These are phyloP conservation scores for Pyrus bretschneideri DNA, from an alignment of 306 rosid species.

Conservation along the genomic window DNA sequence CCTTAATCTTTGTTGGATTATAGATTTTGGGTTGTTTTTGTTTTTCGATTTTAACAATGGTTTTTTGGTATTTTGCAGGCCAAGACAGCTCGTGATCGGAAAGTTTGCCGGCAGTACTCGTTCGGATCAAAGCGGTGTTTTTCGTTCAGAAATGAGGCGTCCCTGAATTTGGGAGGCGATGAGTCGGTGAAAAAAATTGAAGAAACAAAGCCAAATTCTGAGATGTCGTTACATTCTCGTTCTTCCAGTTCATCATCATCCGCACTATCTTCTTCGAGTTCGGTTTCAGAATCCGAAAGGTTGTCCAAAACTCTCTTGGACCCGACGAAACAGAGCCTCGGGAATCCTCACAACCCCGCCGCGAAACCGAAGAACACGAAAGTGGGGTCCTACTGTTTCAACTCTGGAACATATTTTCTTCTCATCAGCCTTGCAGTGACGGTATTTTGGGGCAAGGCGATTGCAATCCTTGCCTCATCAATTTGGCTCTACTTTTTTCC, in stretches of 20 bases:
- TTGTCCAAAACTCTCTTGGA: background rate
- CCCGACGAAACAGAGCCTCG: constrained; percentile 6
- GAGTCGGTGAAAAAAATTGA: constrained; percentile 2
- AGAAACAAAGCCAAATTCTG: constrained; percentile 5
- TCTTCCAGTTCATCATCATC: constrained; percentile 9
- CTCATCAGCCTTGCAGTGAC: constrained; percentile 42
- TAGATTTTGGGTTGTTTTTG: background rate
- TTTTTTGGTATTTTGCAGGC: constrained; percentile 27
- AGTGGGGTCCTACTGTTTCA: constrained; percentile 2
- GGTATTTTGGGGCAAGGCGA: constrained; percentile 42
- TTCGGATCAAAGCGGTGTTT: constrained; percentile 28
- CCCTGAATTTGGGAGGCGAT: constrained; percentile 3
- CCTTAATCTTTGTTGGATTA: background rate
- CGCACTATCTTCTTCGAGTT: constrained; percentile 14
- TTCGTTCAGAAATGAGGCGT: constrained; percentile 7
- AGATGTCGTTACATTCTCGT: constrained; percentile 1
- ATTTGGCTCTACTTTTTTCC: constrained; percentile 34
- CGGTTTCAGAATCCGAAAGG: constrained; percentile 11
- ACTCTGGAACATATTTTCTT: constrained; percentile 32
- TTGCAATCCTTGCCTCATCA: constrained; percentile 39
- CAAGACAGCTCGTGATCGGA: constrained; percentile 21
- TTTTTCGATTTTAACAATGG: background rate
- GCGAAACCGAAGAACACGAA: constrained; percentile 7
- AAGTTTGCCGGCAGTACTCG: constrained; percentile 22
- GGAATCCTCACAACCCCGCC: background rate